phyloP scores from a whole-genome alignment of 164 flowering plant species.

The Umbellularia californica region DNA sequence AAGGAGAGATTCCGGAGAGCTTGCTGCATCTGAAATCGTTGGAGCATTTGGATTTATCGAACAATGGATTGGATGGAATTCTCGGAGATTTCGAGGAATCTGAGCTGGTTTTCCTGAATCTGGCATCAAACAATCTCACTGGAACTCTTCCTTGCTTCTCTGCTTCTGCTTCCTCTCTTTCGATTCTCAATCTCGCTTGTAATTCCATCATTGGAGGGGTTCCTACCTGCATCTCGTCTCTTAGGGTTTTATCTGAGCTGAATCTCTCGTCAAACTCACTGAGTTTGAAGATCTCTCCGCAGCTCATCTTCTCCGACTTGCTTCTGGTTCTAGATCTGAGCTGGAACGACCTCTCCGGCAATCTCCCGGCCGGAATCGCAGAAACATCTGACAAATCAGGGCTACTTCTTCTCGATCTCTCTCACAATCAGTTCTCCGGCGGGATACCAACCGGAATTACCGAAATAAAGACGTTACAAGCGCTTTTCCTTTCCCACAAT shows the following conservation, averaged over 20 bases:
- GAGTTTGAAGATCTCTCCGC: constrained; percentile 57
- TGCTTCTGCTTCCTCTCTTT: constrained; percentile 47
- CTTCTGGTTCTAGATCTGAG: constrained; percentile 75
- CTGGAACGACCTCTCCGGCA: constrained; percentile 66
- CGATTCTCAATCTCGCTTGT: constrained; percentile 48
- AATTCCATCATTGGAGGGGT: constrained; percentile 74
- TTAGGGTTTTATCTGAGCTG: constrained; percentile 44
- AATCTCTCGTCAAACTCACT: constrained; percentile 65
- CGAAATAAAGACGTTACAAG: constrained; percentile 79
- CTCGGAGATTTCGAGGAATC: constrained; percentile 51
- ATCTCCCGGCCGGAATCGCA: constrained; percentile 54
- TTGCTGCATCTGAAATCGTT: constrained; percentile 46
- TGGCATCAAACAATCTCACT: constrained; percentile 54
- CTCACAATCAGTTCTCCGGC: constrained; percentile 73
- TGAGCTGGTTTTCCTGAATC: constrained; percentile 40
- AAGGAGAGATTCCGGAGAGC: constrained; percentile 56
- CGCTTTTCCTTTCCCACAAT: constrained; percentile 76
- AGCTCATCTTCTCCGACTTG: constrained; percentile 61
- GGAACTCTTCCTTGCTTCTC: constrained; percentile 80
- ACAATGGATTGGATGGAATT: constrained; percentile 52
- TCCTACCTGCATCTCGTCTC: constrained; percentile 72
- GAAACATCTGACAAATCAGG: constrained; percentile 62
- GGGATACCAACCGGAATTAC: constrained; percentile 65
- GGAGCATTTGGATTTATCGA: constrained; percentile 51
- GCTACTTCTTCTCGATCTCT: constrained; percentile 71